phyloP scores from a whole-genome alignment of 1,284 basidiomycete species.

The Irpex rosettiformis region DNA sequence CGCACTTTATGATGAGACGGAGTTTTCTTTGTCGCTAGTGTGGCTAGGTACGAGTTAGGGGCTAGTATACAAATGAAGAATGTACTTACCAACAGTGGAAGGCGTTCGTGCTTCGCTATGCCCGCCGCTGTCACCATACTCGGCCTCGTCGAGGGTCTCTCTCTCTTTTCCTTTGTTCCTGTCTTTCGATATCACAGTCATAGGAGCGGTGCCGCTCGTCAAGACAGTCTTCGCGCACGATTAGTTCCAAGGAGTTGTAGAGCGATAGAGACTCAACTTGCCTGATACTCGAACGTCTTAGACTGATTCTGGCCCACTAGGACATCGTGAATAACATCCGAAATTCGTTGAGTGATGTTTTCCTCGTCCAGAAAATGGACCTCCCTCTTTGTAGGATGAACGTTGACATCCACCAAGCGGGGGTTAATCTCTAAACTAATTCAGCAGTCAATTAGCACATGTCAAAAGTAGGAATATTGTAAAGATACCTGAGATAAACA shows the following conservation, averaged over 20 bases:
- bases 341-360: conserved; percentile 77
- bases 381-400: conserved; percentile 97
- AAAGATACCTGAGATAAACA: conserved; percentile 79
- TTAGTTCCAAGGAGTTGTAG: neutral
- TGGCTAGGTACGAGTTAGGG: conserved; percentile 5
- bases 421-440: conserved; percentile 81
- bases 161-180: conserved; percentile 44
- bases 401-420: conserved; percentile 92
- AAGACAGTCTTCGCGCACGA: conserved; percentile 51
- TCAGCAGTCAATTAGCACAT: neutral
- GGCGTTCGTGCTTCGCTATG: neutral
- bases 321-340: conserved; percentile 66
- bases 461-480: neutral
- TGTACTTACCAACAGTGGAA: conserved; percentile 1
- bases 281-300: conserved; percentile 83
- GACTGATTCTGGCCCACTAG: conserved; percentile 70
- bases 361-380: conserved; percentile 96
- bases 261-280: conserved; percentile 22
- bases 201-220: conserved; percentile 45
- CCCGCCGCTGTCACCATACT: conserved; percentile 19
- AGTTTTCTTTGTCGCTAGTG: conserved; percentile 39
- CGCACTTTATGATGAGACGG: conserved; percentile 90
- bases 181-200: conserved; percentile 33
- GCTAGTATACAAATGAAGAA: neutral
- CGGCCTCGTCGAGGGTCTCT: conserved; percentile 33